These are phyloP conservation scores for Lithospermum erythrorhizon DNA, from an alignment of 257 asterid species.

Conservation along the genomic window DNA sequence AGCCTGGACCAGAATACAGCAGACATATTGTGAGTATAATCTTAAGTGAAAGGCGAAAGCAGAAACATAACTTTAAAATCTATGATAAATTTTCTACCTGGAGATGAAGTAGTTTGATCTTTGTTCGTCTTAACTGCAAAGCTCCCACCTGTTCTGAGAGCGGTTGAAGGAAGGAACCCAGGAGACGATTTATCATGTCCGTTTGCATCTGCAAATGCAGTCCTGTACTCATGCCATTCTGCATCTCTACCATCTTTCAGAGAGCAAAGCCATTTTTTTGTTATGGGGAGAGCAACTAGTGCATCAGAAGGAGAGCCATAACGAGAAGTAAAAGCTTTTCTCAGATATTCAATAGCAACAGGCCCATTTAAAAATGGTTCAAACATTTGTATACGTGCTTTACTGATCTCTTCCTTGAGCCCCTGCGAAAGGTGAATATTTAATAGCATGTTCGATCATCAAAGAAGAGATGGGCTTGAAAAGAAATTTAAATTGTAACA, in stretches of 20 bases:
- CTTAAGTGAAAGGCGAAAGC: neutral
- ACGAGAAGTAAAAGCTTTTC: slow-evolving; percentile 53
- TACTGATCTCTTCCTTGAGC: slow-evolving; percentile 81
- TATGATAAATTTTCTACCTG: slow-evolving; percentile 23
- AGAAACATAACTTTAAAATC: neutral
- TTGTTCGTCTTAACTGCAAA: slow-evolving; percentile 30
- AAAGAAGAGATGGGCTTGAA: neutral
- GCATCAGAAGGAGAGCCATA: slow-evolving; percentile 70
- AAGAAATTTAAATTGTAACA: too few relatives aligned
- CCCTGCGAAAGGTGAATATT: slow-evolving; percentile 27
- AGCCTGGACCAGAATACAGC: slow-evolving; percentile 22
- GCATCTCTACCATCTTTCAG: slow-evolving; percentile 36
- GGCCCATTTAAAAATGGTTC: slow-evolving; percentile 82
- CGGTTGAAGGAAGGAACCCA: slow-evolving; percentile 45
- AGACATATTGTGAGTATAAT: neutral
- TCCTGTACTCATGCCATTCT: slow-evolving; percentile 65
- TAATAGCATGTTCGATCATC: neutral
- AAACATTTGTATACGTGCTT: slow-evolving; percentile 63
- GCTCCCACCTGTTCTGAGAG: slow-evolving; percentile 79
- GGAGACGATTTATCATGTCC: slow-evolving; percentile 22
- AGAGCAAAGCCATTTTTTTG: slow-evolving; percentile 53
- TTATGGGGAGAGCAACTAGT: slow-evolving; percentile 42
- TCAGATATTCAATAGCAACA: slow-evolving; percentile 61
- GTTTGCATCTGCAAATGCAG: slow-evolving; percentile 21
- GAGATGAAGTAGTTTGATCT: slow-evolving; percentile 23